Conservation (phyloP, 805 yeast genomes). For the Candida ulmi region DNA sequence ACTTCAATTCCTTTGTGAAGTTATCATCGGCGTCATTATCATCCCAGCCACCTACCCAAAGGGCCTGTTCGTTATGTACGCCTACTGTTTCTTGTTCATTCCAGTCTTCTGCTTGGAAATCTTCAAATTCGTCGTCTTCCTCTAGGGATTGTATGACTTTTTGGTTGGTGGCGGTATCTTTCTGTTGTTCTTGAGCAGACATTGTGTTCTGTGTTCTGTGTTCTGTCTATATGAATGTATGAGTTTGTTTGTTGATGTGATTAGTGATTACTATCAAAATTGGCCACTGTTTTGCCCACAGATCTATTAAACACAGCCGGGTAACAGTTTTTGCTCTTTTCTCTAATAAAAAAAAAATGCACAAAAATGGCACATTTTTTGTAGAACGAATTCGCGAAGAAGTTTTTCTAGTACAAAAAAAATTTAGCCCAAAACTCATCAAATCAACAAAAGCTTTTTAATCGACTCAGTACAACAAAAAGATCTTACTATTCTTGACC, state of each 20-base stretch:
- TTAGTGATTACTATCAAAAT: no score
- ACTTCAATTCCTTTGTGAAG: constrained; percentile 69
- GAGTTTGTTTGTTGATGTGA: not conserved
- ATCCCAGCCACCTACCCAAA: constrained; percentile 98
- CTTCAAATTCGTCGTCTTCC: constrained; percentile 97
- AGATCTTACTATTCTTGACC: not conserved
- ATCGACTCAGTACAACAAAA: no score
- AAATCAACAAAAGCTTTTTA: not conserved
- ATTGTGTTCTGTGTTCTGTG: not conserved
- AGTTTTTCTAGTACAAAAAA: not conserved
- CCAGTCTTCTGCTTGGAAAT: constrained; percentile 92
- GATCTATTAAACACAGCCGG: no score
- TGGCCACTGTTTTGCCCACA: no score
- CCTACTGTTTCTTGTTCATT: constrained; percentile 48
- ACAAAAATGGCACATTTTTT: not conserved
- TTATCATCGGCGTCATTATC: constrained; percentile 92
- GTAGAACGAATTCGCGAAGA: not conserved
- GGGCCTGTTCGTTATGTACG: constrained; percentile 46
- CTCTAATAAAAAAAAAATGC: no score
- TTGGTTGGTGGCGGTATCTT: constrained; percentile 17
- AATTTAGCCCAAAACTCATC: not conserved
- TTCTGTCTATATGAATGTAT: not conserved
- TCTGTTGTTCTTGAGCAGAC: constrained; percentile 9
- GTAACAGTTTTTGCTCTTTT: no score
- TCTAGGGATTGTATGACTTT: constrained; percentile 63